phyloP scores from a whole-genome alignment of 108 stramenopile species.

The Cyclotella cryptica region DNA sequence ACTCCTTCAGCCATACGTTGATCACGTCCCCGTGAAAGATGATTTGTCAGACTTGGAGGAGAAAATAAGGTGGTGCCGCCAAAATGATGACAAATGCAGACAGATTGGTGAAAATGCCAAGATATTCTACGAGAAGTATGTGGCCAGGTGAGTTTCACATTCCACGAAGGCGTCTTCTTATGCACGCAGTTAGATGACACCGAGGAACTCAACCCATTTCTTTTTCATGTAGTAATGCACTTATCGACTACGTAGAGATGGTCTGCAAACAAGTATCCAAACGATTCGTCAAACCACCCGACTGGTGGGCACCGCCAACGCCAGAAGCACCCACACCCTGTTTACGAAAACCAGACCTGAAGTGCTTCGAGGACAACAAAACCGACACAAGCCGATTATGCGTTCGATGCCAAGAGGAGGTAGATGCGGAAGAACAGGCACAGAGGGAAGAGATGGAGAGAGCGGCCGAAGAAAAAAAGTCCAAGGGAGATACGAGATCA shows the following conservation, averaged over 20 bases:
- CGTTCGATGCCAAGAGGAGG: slow-evolving; percentile 77
- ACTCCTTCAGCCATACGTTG: slow-evolving; percentile 92
- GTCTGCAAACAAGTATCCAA: slow-evolving; percentile 80
- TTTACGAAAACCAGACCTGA: slow-evolving; percentile 70
- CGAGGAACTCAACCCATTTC: too few relatives aligned
- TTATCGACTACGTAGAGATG: slow-evolving; percentile 96
- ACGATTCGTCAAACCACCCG: slow-evolving; percentile 76
- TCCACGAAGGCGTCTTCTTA: too few relatives aligned
- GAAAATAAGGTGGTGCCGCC: slow-evolving; percentile 96
- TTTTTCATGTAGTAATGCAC: slow-evolving; percentile 59
- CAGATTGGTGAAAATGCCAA: slow-evolving; percentile 86
- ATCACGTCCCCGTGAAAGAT: slow-evolving; percentile 96
- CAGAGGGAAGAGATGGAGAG: slow-evolving; percentile 57
- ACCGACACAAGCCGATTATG: slow-evolving; percentile 66
- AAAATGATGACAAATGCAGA: slow-evolving; percentile 94
- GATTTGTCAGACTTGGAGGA: slow-evolving; percentile 98
- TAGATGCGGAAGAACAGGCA: slow-evolving; percentile 60
- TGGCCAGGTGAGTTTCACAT: slow-evolving; percentile 63
- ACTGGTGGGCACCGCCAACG: slow-evolving; percentile 75
- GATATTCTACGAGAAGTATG: slow-evolving; percentile 86
- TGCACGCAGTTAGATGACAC: too few relatives aligned
- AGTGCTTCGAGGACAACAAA: slow-evolving; percentile 72
- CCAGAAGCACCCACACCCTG: slow-evolving; percentile 59
- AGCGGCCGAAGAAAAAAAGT: slow-evolving; percentile 57
- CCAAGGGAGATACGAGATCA: slow-evolving; percentile 46